Conservation (phyloP, 768 basidiomycete species). For the Rhodosporidiobolus odoratus region DNA sequence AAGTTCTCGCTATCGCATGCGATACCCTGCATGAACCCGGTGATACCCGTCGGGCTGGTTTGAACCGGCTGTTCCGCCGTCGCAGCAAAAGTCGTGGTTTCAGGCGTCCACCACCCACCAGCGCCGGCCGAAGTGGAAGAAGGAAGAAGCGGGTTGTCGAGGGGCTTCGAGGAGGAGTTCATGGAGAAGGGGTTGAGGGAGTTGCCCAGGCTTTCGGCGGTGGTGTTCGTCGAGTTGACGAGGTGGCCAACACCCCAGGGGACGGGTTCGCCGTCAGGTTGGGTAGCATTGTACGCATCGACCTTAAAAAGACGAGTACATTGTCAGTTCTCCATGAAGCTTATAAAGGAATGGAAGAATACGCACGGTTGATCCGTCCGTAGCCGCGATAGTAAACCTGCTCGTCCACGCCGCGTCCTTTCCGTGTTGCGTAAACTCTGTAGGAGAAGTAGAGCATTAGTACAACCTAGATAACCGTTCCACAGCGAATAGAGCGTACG, state of each 20-base stretch:
- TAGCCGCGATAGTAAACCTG: background rate
- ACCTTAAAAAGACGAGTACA: background rate
- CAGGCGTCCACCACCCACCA: background rate
- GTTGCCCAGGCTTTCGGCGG: background rate
- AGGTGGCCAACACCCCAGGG: background rate
- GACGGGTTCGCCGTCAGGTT: background rate
- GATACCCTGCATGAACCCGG: background rate
- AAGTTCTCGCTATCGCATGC: background rate
- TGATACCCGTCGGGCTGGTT: background rate
- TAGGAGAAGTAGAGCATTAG: background rate
- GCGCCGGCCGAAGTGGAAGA: background rate
- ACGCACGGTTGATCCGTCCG: background rate
- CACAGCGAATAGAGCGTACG: background rate
- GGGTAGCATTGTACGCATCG: background rate
- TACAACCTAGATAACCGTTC: background rate
- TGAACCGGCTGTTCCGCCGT: background rate
- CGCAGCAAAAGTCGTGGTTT: background rate
- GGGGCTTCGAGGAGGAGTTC: background rate
- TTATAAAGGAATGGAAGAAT: background rate
- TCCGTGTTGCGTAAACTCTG: conserved; percentile 26
- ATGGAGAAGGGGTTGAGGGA: background rate
- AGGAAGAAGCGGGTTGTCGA: background rate
- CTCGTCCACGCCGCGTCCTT: background rate
- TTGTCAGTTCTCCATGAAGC: background rate
- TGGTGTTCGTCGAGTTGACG: too few species aligned